These are phyloP conservation scores for Yamadazyma friedrichii DNA, from an alignment of 1,139 yeast genomes.

Conservation along the genomic window DNA sequence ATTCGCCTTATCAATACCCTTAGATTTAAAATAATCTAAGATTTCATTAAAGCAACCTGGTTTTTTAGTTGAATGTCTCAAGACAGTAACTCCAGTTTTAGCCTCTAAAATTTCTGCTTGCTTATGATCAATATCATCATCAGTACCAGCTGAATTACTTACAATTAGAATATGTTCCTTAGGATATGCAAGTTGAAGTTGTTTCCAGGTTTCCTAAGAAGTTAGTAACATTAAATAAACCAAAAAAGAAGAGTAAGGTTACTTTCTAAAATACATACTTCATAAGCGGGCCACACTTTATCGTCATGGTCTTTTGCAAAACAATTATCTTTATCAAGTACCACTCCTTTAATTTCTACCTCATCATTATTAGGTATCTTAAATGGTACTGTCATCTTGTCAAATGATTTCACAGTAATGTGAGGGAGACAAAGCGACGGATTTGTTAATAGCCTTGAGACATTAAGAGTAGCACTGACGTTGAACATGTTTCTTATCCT, in stretches of 20 bases:
- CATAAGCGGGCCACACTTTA: slow-evolving; percentile 66
- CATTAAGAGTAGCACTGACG: slow-evolving; percentile 72
- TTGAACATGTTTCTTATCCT: slow-evolving; percentile 40
- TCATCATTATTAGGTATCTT: slow-evolving; percentile 21
- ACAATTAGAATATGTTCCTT: slow-evolving; percentile 72
- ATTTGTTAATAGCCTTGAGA: slow-evolving; percentile 54
- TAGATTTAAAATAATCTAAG: slow-evolving; percentile 50
- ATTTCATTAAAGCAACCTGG: slow-evolving; percentile 87
- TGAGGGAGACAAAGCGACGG: slow-evolving; percentile 77
- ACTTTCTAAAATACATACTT: slow-evolving; percentile 27
- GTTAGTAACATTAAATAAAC: too few relatives aligned
- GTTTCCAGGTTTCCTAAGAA: slow-evolving; percentile 51
- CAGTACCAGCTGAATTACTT: slow-evolving; percentile 91
- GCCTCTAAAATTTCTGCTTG: slow-evolving; percentile 67
- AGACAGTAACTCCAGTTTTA: slow-evolving; percentile 72
- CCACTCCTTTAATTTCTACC: slow-evolving; percentile 65
- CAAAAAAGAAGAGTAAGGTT: too few relatives aligned
- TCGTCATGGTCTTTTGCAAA: slow-evolving; percentile 84
- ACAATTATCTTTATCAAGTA: slow-evolving; percentile 93
- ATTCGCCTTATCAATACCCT: slow-evolving; percentile 48
- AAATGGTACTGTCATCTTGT: slow-evolving; percentile 51
- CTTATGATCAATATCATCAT: slow-evolving; percentile 59
- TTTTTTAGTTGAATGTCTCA: slow-evolving; percentile 77
- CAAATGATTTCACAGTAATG: slow-evolving; percentile 60
- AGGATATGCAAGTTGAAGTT: slow-evolving; percentile 56